Base-by-base conservation (phyloP, 139 green algal genomes). In the Tetraselmis chui region DNA sequence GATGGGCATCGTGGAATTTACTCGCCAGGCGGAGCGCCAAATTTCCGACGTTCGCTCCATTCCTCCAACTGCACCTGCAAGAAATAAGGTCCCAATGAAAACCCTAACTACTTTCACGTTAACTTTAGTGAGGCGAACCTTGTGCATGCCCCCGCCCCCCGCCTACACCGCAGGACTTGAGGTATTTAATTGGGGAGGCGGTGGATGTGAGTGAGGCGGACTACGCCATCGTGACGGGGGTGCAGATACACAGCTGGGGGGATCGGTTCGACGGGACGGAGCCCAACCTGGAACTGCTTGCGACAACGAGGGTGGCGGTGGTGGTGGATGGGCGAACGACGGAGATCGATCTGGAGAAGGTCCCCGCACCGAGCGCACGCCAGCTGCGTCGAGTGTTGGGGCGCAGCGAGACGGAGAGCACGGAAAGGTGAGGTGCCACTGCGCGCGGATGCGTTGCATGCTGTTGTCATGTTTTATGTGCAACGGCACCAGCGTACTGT, bases 191-290 rank as follows among this genome's bases (percentile, higher is more conserved):
- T 85, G 84, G 82, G 58, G 86, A 94, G 83, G 89, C 92, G 18
- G 93, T 97, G 25, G 89, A 97, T 89, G 82, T 89, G 59, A 82
- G 76, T 29, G 92, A 92, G 79, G 92, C 93, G 29, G 92, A 98
- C 89, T 97, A 96, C 80, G 95, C 95, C 11, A 87, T 95, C 24
- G 90, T 97, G 24, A 89, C 94, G 0, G 94, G 94, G 77, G 87
- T 97, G 29, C 94, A 98, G 86, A 93, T 98, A 86, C 95, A 98
- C 89, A 93, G 92, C 87, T 95, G 91, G 91, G 85, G 86, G 29
- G 11, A 67, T 5, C 77, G 91, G 30, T 89, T 92, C 59, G 84
- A 87, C 77, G 28, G 32, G 45, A 76, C 86, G 30, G 79, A 81
- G 28, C 88, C 91, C 67, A 90, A 90, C 85, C 86, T 97, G 58